Evolutionary conservation across 768 basidiomycete genomes (phyloP).

Genomic region (Termitomyces sp.): DNA sequence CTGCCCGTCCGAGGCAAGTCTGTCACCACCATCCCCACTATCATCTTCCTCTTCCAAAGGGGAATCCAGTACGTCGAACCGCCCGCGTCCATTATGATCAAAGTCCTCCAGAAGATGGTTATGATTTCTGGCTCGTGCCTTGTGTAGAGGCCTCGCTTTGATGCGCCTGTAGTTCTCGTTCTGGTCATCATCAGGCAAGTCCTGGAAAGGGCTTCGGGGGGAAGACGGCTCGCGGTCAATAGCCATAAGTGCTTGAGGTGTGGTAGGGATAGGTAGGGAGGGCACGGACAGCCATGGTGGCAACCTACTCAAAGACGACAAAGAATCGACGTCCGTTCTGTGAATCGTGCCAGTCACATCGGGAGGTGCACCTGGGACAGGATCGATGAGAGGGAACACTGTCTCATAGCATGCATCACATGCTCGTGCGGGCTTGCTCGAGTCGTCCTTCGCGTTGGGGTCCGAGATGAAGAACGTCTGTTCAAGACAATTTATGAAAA

Average conservation of each 20-base stretch:
- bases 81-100: constrained; percentile 26
- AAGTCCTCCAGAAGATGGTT: constrained; percentile 68
- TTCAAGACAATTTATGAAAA: not conserved
- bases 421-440: constrained; percentile 63
- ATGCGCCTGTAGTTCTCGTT: constrained; percentile 17
- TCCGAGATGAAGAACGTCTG: constrained; percentile 86
- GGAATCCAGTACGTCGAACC: constrained; percentile 11
- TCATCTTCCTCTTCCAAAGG: constrained; percentile 15
- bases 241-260: constrained; percentile 47
- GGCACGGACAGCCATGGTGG: constrained; percentile 60
- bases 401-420: constrained; percentile 86
- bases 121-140: constrained; percentile 56
- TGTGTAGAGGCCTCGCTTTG: constrained; percentile 30
- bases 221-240: constrained; percentile 27
- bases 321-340: constrained; percentile 30
- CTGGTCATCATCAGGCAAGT: constrained; percentile 8
- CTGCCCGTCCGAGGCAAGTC: not conserved
- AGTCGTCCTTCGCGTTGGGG: constrained; percentile 36
- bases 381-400: constrained; percentile 68
- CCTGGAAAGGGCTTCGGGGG: constrained; percentile 11
- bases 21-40: not conserved
- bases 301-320: constrained; percentile 48
- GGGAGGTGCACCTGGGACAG: constrained; percentile 13
- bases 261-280: constrained; percentile 34
- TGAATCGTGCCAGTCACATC: constrained; percentile 10